Percentiles rank a stretch among this genome's conserved stretches.
Evolutionary conservation across 129 eudicot genomes (phyloP).

Genomic region (Kitagawia praeruptora): DNA sequence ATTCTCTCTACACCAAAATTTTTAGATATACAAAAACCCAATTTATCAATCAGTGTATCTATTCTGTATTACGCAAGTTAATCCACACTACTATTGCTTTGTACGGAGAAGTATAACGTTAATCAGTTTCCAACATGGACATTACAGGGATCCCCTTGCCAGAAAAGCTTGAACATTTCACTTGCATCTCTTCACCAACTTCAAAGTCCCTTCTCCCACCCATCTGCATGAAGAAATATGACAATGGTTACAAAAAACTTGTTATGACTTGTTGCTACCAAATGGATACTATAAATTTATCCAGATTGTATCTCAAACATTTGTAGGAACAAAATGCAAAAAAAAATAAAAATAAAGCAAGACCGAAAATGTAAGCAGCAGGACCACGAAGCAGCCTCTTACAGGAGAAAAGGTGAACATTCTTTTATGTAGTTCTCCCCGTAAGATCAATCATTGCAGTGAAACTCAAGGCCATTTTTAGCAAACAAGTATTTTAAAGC

Average conservation of each 20-base stretch:
- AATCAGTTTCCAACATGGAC: constrained; percentile 36
- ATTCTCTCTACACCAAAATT: not conserved
- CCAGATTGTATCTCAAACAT: not conserved
- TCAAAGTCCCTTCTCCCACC: constrained; percentile 32
- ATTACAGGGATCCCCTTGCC: constrained; percentile 72
- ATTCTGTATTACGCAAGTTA: not conserved
- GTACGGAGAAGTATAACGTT: constrained; percentile 6
- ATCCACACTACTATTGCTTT: not conserved
- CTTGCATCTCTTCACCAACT: constrained; percentile 54
- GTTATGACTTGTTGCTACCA: not conserved
- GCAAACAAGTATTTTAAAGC: not conserved
- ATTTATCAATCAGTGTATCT: not conserved
- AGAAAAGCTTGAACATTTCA: constrained; percentile 52
- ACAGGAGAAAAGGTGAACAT: not conserved
- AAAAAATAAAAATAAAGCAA: too few species aligned
- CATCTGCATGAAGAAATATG: constrained; percentile 30
- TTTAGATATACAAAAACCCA: not conserved
- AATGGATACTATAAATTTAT: not conserved
- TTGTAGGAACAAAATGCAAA: not conserved
- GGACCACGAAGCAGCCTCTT: not conserved
- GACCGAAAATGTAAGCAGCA: not conserved
- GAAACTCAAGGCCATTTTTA: not conserved
- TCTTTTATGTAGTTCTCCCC: too few species aligned
- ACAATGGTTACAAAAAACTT: not conserved
- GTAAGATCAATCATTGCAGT: not conserved